A percentile compares a stretch with the other conserved stretches of the same genome.
phyloP scores from a whole-genome alignment of 768 basidiomycete species.

The Agaricus blazei region DNA sequence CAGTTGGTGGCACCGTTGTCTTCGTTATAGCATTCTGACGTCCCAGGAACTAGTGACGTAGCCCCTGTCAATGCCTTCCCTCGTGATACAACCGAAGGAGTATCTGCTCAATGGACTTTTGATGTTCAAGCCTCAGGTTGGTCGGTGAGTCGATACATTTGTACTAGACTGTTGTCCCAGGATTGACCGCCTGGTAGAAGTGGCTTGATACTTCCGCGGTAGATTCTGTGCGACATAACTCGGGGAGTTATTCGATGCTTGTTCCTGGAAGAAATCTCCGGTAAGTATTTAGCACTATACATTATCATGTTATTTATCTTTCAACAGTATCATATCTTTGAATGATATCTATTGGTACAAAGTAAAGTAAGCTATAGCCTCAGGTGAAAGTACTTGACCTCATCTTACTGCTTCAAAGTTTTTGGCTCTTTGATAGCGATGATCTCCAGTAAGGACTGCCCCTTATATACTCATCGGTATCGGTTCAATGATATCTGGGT shows the following conservation, averaged over 20 bases:
- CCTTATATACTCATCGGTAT: neutral
- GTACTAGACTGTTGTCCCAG: neutral
- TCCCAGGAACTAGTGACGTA: conserved; percentile 36
- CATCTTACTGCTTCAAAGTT: conserved; percentile 26
- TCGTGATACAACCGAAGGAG: conserved; percentile 33
- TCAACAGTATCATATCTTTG: conserved; percentile 48
- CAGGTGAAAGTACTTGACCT: neutral
- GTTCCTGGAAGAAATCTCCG: conserved; percentile 45
- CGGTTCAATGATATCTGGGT: neutral
- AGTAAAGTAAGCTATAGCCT: conserved; percentile 34
- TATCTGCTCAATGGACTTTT: conserved; percentile 51
- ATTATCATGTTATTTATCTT: neutral
- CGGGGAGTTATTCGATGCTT: conserved; percentile 50
- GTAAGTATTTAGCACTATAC: conserved; percentile 21
- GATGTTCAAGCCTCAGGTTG: conserved; percentile 46
- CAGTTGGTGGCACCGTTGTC: conserved; percentile 30
- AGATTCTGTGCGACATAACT: conserved; percentile 37
- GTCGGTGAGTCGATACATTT: conserved; percentile 29
- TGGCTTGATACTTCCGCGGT: conserved; percentile 44
- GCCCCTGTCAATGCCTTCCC: conserved; percentile 58
- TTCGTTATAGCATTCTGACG: neutral
- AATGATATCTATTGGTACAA: conserved; percentile 63
- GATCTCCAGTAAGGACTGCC: conserved; percentile 29
- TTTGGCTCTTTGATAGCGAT: conserved; percentile 58
- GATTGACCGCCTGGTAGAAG: conserved; percentile 22